Conservation (phyloP, 176 grass and related monocot species). For the Ananas comosus region DNA sequence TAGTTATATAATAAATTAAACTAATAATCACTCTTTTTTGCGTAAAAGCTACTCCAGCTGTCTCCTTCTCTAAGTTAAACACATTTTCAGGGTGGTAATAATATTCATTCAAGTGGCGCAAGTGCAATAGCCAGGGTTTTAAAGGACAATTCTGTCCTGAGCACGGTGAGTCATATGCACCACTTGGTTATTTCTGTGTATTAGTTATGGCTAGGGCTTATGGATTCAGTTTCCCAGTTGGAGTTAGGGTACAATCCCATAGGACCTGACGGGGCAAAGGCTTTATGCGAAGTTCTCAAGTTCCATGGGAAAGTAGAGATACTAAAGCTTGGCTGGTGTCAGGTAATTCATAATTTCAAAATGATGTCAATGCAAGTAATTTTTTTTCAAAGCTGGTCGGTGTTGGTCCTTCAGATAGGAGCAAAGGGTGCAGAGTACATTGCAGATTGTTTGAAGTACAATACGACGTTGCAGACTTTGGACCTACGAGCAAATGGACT, state of each 20-base stretch:
- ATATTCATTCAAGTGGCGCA: constrained; percentile 79
- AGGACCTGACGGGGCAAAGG: constrained; percentile 69
- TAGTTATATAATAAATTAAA: constrained; percentile 9
- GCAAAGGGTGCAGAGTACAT: constrained; percentile 64
- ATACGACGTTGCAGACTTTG: constrained; percentile 67
- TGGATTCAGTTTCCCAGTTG: constrained; percentile 43
- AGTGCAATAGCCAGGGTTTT: constrained; percentile 69
- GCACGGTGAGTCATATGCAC: constrained; percentile 54
- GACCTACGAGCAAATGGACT: constrained; percentile 91
- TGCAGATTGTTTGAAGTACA: constrained; percentile 96
- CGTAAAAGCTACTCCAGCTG: constrained; percentile 4
- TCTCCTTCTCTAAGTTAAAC: constrained; percentile 9
- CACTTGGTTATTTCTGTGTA: constrained; percentile 15
- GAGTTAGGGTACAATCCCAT: constrained; percentile 96
- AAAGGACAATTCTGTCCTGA: constrained; percentile 71
- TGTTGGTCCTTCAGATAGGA: constrained; percentile 58
- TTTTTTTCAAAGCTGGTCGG: neutral
- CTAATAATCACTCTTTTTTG: neutral
- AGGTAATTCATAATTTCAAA: constrained; percentile 37
- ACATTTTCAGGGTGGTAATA: constrained; percentile 82
- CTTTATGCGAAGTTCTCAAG: constrained; percentile 81
- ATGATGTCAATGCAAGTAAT: neutral
- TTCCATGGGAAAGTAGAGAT: constrained; percentile 83
- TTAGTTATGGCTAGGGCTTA: constrained; percentile 24
- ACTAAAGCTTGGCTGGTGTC: constrained; percentile 96